These are phyloP conservation scores for Parathielavia hyrcaniae DNA, from an alignment of 495 filamentous ascomycete genomes.

Conservation along the genomic window DNA sequence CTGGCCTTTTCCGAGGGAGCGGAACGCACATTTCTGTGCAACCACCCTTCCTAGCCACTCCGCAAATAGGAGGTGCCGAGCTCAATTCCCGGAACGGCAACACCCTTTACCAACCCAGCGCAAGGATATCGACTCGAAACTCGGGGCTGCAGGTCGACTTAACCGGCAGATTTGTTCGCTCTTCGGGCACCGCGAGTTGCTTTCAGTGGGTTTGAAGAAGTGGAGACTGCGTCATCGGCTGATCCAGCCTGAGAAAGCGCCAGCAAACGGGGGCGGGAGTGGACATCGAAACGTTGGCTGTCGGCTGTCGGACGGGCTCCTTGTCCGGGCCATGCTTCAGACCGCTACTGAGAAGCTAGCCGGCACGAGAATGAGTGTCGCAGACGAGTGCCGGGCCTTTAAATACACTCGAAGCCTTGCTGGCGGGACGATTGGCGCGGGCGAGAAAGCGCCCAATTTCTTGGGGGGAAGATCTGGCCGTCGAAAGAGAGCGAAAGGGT, in stretches of 20 bases:
- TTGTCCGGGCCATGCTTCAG: not conserved
- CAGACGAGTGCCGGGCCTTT: conserved; percentile 10
- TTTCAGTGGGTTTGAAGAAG: conserved; percentile 7
- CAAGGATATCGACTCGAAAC: not conserved
- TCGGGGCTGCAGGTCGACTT: conserved; percentile 20
- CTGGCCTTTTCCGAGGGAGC: conserved; percentile 6
- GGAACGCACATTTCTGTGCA: not conserved
- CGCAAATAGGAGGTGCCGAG: not conserved
- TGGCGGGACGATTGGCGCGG: not conserved
- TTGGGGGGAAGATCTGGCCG: conserved; percentile 15
- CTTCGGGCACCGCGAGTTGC: conserved; percentile 1
- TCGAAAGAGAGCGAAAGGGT: conserved; percentile 12
- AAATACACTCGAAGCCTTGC: not conserved
- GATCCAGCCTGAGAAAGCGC: no score
- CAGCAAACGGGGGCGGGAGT: not conserved
- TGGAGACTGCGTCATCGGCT: conserved; percentile 15
- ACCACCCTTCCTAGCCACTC: not conserved
- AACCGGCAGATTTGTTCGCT: conserved; percentile 13
- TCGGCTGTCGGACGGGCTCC: conserved; percentile 6
- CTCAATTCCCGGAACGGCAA: not conserved
- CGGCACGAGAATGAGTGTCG: conserved; percentile 10
- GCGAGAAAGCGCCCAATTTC: conserved; percentile 9
- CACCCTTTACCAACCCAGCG: not conserved
- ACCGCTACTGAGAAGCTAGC: not conserved
- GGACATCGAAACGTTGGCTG: conserved; percentile 4